Evolutionary conservation across 1,284 basidiomycete genomes (phyloP).

Genomic region (Porogramme epimiltina): DNA sequence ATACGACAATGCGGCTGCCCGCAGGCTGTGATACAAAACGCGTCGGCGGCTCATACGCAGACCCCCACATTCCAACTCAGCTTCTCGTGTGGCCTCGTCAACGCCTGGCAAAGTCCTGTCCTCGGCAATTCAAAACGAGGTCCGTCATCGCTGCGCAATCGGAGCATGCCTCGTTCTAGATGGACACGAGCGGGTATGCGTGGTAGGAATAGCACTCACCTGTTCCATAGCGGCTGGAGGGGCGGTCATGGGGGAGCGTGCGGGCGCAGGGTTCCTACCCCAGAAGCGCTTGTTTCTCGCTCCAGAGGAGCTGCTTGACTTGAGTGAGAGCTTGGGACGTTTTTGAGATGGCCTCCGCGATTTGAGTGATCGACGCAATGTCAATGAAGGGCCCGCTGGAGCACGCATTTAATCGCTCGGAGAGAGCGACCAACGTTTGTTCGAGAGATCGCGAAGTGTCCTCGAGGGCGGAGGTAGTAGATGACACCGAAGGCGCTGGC

Average conservation of each 20-base stretch:
- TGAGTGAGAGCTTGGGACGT: slow-evolving; percentile 63
- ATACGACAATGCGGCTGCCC: slow-evolving; percentile 13
- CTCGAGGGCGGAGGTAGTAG: slow-evolving; percentile 35
- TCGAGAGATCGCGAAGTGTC: slow-evolving; percentile 52
- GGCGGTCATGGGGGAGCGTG: slow-evolving; percentile 12
- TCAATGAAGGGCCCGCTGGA: slow-evolving; percentile 47
- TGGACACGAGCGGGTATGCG: slow-evolving; percentile 4
- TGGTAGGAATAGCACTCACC: slow-evolving; percentile 10
- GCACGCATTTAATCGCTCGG: slow-evolving; percentile 49
- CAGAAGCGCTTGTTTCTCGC: slow-evolving; percentile 24
- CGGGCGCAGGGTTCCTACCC: slow-evolving; percentile 19
- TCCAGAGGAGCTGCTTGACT: slow-evolving; percentile 55
- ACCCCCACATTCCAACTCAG: slow-evolving; percentile 6
- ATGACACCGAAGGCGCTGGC: slow-evolving; percentile 14
- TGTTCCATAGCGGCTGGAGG: slow-evolving; percentile 2
- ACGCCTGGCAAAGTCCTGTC: slow-evolving; percentile 7
- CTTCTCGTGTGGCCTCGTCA: slow-evolving; percentile 11
- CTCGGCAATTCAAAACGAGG: slow-evolving; percentile 3
- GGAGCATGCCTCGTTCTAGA: slow-evolving; percentile 11
- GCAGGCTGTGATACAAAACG: slow-evolving; percentile 18
- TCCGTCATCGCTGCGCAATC: slow-evolving; percentile 19
- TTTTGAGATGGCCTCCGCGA: slow-evolving; percentile 72
- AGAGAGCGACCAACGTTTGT: slow-evolving; percentile 52
- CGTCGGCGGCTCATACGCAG: slow-evolving; percentile 9
- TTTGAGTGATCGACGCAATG: slow-evolving; percentile 50